phyloP scores from a whole-genome alignment of 1,284 basidiomycete genomes.

The Melampsora americana region DNA sequence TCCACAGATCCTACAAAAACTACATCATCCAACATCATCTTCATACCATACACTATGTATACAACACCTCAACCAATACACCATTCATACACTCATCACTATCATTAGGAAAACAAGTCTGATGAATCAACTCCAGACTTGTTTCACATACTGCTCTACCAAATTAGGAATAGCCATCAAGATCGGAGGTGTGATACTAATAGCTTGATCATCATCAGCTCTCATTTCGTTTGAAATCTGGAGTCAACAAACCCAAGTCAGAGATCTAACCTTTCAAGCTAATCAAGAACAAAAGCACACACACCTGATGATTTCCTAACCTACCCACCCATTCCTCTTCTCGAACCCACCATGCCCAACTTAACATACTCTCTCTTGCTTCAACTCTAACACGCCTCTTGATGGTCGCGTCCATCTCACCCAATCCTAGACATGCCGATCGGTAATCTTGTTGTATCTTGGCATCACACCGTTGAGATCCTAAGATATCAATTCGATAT shows the following conservation, averaged over 20 bases:
- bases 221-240: not conserved
- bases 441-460: not conserved
- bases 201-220: not conserved
- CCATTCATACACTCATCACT: too few species aligned
- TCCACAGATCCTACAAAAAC: too few species aligned
- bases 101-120: too few species aligned
- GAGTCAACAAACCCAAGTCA: not conserved
- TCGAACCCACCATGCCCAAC: not conserved
- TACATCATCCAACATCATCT: too few species aligned
- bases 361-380: not conserved
- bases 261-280: not conserved
- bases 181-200: not conserved
- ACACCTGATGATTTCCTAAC: not conserved
- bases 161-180: not conserved
- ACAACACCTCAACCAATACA: too few species aligned
- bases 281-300: not conserved
- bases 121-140: not conserved
- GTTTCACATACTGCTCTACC: not conserved
- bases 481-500: conserved; percentile 17
- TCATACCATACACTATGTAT: too few species aligned
- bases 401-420: not conserved
- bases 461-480: not conserved
- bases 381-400: not conserved
- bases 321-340: not conserved
- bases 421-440: not conserved